These are phyloP conservation scores for Pleurotus ostreatus DNA, from an alignment of 768 basidiomycete genomes.

Conservation along the genomic window DNA sequence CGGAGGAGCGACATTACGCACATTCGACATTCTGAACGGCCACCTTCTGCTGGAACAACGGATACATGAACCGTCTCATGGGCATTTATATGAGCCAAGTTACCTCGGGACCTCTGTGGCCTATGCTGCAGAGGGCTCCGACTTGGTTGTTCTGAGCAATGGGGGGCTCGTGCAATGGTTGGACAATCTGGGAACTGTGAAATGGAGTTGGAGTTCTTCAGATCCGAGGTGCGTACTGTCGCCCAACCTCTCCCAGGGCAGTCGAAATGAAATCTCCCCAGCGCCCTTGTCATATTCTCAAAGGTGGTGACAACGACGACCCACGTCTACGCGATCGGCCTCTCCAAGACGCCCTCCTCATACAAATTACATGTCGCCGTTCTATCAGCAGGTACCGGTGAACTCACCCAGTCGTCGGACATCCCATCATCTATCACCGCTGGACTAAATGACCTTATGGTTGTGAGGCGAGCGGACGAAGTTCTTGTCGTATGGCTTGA, in stretches of 20 bases:
- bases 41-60: constrained; percentile 60
- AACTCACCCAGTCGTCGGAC: constrained; percentile 40
- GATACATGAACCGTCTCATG: constrained; percentile 44
- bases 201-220: constrained; percentile 72
- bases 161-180: constrained; percentile 56
- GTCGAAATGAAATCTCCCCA: constrained; percentile 19
- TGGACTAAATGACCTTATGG: constrained; percentile 26
- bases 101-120: constrained; percentile 52
- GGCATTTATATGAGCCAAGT: constrained; percentile 45
- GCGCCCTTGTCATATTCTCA: constrained; percentile 62
- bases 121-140: constrained; percentile 19
- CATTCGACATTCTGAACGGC: constrained; percentile 64
- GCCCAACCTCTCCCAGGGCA: no score
- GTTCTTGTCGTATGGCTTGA: constrained; percentile 48
- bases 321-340: constrained; percentile 55
- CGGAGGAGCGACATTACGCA: constrained; percentile 63
- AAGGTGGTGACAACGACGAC: constrained; percentile 50
- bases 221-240: constrained; percentile 55
- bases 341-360: constrained; percentile 44
- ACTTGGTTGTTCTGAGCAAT: constrained; percentile 54
- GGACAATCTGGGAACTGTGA: constrained; percentile 44
- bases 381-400: constrained; percentile 51
- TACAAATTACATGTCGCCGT: constrained; percentile 68
- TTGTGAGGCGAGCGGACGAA: constrained; percentile 16
- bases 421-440: constrained; percentile 48